Evolutionary conservation across 164 flowering plant genomes (phyloP), one percentile per base, ranked within the genome.

Genomic region (Protea cynaroides): DNA sequence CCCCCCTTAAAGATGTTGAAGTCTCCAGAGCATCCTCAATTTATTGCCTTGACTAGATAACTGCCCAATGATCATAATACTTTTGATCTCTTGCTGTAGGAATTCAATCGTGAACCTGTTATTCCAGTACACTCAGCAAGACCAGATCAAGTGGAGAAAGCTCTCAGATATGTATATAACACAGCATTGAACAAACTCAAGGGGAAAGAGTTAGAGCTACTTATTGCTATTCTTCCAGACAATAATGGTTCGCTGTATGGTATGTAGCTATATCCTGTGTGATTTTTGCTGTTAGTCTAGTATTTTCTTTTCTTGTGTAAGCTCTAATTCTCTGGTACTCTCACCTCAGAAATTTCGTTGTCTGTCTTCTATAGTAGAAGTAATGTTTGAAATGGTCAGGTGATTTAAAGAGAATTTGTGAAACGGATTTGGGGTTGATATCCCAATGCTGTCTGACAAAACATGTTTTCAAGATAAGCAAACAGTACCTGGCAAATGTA

Each of bases 71-170:
- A 56, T 6, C 12, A 21, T 59, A 25, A 19, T 21, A 4, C 37
- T n/a, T 19, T 59, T 43, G 4, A 36, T 7, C 50, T 63, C 5
- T 65, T 8, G 5, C 15, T 63, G 24, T 29, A 86, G 90, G 83
- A 75, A 65, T 83, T 83, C 62, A 78, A 75, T 56, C 84, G 74
- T 13, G 85, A 86, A 43, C 86, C 90, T 14, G 73, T 81, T 3
- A 71, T 80, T 64, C 86, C 86, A 46, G 72, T 76, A 34, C 70
- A 75, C 53, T 52, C 68, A 3, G 84, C 81, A 15, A 68, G 78
- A 13, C 84, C 88, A 0, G 78, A 86, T 22, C 83, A 82, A 60
- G 83, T 82, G 11, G 83, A 84, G 77, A 81, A 75, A 71, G 86
- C 80, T 37, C 59, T 86, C 51, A 80, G 69, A 59, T 70, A 76